These are phyloP conservation scores for Physcomitrellopsis africana DNA, from an alignment of 225 moss, liverwort and hornwort species.

Conservation along the genomic window DNA sequence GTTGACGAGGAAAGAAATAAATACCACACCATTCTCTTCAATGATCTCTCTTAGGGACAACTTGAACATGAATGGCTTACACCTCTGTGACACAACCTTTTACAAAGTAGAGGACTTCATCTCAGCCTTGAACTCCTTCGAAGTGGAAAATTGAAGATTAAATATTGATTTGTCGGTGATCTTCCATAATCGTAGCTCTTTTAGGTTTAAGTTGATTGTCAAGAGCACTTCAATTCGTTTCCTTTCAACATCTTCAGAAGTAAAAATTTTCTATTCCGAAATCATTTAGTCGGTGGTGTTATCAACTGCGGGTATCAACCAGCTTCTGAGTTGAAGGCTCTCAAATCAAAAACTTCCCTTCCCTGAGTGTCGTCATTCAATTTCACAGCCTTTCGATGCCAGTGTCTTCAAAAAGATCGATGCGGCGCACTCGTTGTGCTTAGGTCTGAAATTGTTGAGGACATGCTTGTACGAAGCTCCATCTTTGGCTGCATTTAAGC, in stretches of 20 bases:
- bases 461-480: not conserved
- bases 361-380: not conserved
- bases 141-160: not conserved
- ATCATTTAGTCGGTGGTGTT: slow-evolving; percentile 10
- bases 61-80: slow-evolving; percentile 4
- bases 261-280: not conserved
- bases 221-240: too few species aligned
- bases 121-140: not conserved
- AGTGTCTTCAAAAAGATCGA: not conserved
- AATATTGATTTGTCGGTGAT: not conserved
- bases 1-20: not conserved
- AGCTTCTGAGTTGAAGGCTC: not conserved
- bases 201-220: too few species aligned
- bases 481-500: not conserved
- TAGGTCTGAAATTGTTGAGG: not conserved
- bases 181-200: not conserved
- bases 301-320: slow-evolving; percentile 6
- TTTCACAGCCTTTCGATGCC: not conserved
- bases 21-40: too few species aligned
- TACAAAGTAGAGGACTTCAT: slow-evolving; percentile 10
- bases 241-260: too few species aligned
- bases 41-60: not conserved
- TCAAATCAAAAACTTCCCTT: not conserved
- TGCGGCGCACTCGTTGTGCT: not conserved
- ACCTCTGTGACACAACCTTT: slow-evolving; percentile 4